Conservation (phyloP, 371 early-diverging fungal genomes). For the Mortierella sp. region DNA sequence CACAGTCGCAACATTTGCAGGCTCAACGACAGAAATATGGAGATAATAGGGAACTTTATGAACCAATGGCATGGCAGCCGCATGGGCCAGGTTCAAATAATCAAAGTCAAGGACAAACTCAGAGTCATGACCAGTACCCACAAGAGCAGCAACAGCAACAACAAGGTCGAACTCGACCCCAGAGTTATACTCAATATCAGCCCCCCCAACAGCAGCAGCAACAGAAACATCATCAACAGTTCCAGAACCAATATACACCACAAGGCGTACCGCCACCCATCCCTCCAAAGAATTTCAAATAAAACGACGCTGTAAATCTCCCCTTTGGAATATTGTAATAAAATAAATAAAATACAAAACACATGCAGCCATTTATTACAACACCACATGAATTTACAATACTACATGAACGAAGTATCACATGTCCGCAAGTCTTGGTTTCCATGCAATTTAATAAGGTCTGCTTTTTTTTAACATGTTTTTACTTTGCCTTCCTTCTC, state of each 20-base stretch:
- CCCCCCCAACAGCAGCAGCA: not conserved
- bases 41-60: constrained; percentile 35
- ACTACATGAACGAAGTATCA: too few relatives aligned
- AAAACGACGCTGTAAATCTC: not conserved
- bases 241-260: not conserved
- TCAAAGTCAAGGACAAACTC: not conserved
- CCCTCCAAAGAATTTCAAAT: constrained; percentile 23
- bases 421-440: too few relatives aligned
- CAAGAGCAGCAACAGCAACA: not conserved
- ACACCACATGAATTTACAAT: too few relatives aligned
- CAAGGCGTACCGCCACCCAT: constrained; percentile 8
- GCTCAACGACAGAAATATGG: constrained; percentile 39
- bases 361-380: too few relatives aligned
- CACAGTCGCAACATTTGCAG: constrained; percentile 43
- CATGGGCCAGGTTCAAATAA: not conserved
- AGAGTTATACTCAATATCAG: not conserved
- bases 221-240: not conserved
- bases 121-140: not conserved
- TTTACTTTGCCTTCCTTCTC: not conserved
- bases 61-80: constrained; percentile 38
- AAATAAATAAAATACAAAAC: too few relatives aligned
- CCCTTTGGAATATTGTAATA: too few relatives aligned
- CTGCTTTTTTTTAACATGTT: not conserved
- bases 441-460: too few relatives aligned
- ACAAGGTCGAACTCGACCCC: not conserved